A percentile compares a stretch with the other conserved stretches of the same genome.
Conservation (phyloP, 371 early-diverging fungal species). For the Actinomortierella wolfii region DNA sequence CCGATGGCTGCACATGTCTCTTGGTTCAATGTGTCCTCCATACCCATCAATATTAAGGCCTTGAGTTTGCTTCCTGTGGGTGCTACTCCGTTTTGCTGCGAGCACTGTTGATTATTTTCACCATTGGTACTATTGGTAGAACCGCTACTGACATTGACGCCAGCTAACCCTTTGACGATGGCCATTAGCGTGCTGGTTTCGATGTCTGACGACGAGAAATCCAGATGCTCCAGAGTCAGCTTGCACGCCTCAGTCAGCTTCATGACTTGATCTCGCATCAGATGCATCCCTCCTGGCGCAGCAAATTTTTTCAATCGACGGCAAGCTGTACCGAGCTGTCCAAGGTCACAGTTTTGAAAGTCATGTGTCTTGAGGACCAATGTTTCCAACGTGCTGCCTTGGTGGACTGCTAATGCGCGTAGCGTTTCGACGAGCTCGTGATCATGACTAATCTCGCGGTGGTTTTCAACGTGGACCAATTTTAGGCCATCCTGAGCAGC, state of each 20-base stretch:
- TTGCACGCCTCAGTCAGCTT: conserved; percentile 34
- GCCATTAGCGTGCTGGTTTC: conserved; percentile 27
- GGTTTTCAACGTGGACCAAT: conserved; percentile 38
- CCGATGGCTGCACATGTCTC: conserved; percentile 43
- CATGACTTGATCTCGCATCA: conserved; percentile 24
- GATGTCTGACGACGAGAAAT: conserved; percentile 43
- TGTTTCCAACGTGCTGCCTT: conserved; percentile 28
- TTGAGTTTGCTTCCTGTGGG: conserved; percentile 8
- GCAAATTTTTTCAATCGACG: conserved; percentile 24
- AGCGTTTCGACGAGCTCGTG: conserved; percentile 30
- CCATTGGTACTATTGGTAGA: no score
- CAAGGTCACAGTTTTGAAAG: conserved; percentile 37
- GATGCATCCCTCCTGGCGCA: conserved; percentile 37
- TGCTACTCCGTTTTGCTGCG: no score
- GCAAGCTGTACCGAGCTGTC: conserved; percentile 25
- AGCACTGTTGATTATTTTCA: no score
- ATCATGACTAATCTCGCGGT: conserved; percentile 41
- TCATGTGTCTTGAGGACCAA: conserved; percentile 41
- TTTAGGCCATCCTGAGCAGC: conserved; percentile 17
- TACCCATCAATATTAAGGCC: conserved; percentile 33
- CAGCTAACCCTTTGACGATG: conserved; percentile 33
- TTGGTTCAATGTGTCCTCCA: conserved; percentile 41
- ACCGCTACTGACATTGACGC: conserved; percentile 12
- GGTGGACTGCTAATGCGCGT: conserved; percentile 12
- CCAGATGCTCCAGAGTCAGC: conserved; percentile 40